Evolutionary conservation across 2,329 filamentous ascomycete species (phyloP), one percentile per base, ranked within the genome.

Genomic region (Aspergillus sp.): DNA sequence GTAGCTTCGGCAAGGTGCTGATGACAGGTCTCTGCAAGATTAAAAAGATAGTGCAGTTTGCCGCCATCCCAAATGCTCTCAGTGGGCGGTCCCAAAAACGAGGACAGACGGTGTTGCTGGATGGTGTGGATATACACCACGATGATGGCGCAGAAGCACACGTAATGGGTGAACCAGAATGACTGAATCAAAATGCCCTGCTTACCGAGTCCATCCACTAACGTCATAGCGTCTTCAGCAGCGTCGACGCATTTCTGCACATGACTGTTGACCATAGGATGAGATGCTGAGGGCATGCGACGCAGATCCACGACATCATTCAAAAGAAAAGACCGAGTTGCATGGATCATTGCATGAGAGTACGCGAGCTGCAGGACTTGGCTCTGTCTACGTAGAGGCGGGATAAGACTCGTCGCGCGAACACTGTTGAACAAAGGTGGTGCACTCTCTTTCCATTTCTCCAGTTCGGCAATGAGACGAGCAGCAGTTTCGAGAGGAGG

Each of bases 1-100:
- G 66, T 68, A 2, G 65, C 66, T 33, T 62, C 56, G 2, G 63
- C 64, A 10, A 69, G 55, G 38, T 69, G 63, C 8, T 55, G 51
- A 28, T 68, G 53, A 35, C 64, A 67, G n/a, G 52, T 48, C 33
- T 68, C 64, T 2, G 64, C 65, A 6, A 66, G 55, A 10, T 53
- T 43, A 19, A 68, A 58, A 2, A 68, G 48, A 8, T 53, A 48
- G 4, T 47, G 43, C 14, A 53, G 28, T 15, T 48, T 43, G 20
- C 38, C 39, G 4, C 33, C 34, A n/a, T 51, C 44, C 13, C 43
- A 38, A 3, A 41, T 41, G 27, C 43, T 46, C 2, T 34, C 37
- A 1, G 45, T 44, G 2, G 51, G 45, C 5, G 30, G 22, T 6
- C 39, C 45, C 3, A 44, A 26, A 8, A 37, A 29, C 12, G 46